Percentiles rank a stretch among this genome's conserved stretches.
These are phyloP conservation scores for Sugiyamaella xylanicola DNA, from an alignment of 1,139 yeast species.

Conservation along the genomic window DNA sequence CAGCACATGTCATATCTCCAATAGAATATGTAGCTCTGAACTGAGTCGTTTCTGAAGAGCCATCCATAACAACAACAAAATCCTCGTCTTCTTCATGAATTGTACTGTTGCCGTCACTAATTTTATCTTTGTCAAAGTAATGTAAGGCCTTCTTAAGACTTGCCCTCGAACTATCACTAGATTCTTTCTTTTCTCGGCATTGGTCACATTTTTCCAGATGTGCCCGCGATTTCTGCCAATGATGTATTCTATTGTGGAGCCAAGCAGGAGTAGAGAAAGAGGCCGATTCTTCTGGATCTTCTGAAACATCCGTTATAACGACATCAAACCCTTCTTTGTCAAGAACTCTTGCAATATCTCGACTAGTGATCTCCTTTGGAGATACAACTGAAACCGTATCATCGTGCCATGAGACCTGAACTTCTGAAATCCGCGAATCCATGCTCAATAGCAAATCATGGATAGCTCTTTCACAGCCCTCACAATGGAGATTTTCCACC, in stretches of 20 bases:
- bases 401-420: constrained; percentile 38
- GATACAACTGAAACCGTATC: constrained; percentile 36
- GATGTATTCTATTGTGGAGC: constrained; percentile 1
- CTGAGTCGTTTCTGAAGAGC: constrained; percentile 29
- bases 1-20: constrained; percentile 68
- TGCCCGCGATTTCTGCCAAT: constrained; percentile 19
- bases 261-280: neutral
- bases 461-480: constrained; percentile 51
- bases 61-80: constrained; percentile 19
- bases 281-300: neutral
- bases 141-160: constrained; percentile 18
- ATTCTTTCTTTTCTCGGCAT: constrained; percentile 26
- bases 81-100: constrained; percentile 16
- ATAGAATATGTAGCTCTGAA: constrained; percentile 58
- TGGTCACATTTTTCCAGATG: constrained; percentile 28
- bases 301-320: constrained; percentile 29
- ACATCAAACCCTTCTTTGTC: constrained; percentile 42
- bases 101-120: constrained; percentile 8
- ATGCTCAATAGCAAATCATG: constrained; percentile 34
- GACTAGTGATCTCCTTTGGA: constrained; percentile 27
- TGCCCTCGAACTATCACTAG: constrained; percentile 7
- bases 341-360: constrained; percentile 28
- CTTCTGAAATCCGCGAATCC: constrained; percentile 31
- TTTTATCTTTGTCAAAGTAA: constrained; percentile 16
- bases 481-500: constrained; percentile 55